phyloP scores from a whole-genome alignment of 139 green algal species.

The Chlorella sorokiniana region DNA sequence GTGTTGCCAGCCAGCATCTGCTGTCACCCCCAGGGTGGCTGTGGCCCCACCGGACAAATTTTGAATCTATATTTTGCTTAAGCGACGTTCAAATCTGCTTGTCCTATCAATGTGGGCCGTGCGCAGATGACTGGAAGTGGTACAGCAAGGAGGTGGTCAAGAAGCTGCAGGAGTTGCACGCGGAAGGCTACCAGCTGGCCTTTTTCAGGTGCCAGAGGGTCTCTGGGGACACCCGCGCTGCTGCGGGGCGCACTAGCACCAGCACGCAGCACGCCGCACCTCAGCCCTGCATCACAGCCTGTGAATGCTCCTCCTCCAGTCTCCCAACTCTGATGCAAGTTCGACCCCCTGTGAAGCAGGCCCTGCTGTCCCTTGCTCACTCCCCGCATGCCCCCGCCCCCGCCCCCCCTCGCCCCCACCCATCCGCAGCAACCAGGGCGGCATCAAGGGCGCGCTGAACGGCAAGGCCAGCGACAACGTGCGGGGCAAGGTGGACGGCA shows the following conservation, averaged over 20 bases:
- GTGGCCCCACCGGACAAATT: too few relatives aligned
- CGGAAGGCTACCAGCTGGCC: conserved; percentile 71
- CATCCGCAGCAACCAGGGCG: conserved; percentile 69
- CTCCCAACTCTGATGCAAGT: too few relatives aligned
- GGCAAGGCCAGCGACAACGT: conserved; percentile 65
- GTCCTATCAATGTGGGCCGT: too few relatives aligned
- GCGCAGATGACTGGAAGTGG: conserved; percentile 63
- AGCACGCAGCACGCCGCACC: neutral
- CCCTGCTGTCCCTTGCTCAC: too few relatives aligned
- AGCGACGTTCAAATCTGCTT: too few relatives aligned
- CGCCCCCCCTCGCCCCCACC: too few relatives aligned
- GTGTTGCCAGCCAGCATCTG: too few relatives aligned
- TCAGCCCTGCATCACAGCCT: neutral
- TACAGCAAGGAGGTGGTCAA: conserved; percentile 60
- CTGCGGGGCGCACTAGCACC: neutral
- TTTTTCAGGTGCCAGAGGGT: conserved; percentile 57
- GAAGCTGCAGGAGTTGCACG: conserved; percentile 48
- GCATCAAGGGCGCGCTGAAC: conserved; percentile 63
- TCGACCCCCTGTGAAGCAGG: too few relatives aligned
- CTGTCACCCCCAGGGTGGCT: too few relatives aligned
- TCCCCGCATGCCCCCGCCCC: too few relatives aligned
- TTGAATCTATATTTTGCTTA: neutral
- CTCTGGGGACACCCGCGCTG: neutral
- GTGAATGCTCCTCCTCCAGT: neutral
- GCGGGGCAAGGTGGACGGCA: conserved; percentile 41